Conservation (phyloP, 2,329 filamentous ascomycete species). For the Emmonsiellopsis sp. region DNA sequence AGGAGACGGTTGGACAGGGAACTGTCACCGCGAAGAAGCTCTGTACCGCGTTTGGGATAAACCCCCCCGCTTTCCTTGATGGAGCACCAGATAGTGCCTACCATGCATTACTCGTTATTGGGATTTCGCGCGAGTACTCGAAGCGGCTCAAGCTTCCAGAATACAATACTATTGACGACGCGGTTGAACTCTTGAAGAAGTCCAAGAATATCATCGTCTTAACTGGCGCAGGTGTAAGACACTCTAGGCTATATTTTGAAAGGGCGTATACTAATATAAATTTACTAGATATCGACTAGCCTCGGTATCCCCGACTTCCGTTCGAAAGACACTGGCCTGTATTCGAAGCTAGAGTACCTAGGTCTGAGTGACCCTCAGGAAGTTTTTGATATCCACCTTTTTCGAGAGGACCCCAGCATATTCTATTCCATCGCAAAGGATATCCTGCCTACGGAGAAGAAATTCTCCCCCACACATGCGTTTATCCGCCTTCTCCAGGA, state of each 20-base stretch:
- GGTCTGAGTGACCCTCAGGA: slow-evolving; percentile 80
- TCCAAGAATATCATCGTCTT: slow-evolving; percentile 83
- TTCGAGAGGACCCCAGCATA: slow-evolving; percentile 73
- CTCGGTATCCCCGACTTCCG: slow-evolving; percentile 96
- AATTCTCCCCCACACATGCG: slow-evolving; percentile 82
- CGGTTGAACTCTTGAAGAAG: slow-evolving; percentile 62
- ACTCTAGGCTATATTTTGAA: not conserved
- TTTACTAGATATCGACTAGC: slow-evolving; percentile 69
- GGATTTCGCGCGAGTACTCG: slow-evolving; percentile 68
- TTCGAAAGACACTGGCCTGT: slow-evolving; percentile 85
- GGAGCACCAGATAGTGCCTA: slow-evolving; percentile 64
- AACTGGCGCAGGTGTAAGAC: slow-evolving; percentile 68
- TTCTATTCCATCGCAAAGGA: slow-evolving; percentile 91
- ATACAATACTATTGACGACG: slow-evolving; percentile 84
- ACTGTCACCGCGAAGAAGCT: slow-evolving; percentile 71
- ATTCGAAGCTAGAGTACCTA: slow-evolving; percentile 70
- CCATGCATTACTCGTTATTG: slow-evolving; percentile 64
- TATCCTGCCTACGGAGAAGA: slow-evolving; percentile 70
- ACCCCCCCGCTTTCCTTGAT: slow-evolving; percentile 63
- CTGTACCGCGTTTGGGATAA: slow-evolving; percentile 74
- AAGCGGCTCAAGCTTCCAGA: slow-evolving; percentile 69
- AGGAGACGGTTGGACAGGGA: slow-evolving; percentile 58
- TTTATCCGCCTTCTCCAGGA: slow-evolving; percentile 87
- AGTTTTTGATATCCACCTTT: slow-evolving; percentile 84
- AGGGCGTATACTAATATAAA: slow-evolving; percentile 4